These are phyloP conservation scores for Micractinium conductrix DNA, from an alignment of 139 green algal genomes.

Conservation along the genomic window DNA sequence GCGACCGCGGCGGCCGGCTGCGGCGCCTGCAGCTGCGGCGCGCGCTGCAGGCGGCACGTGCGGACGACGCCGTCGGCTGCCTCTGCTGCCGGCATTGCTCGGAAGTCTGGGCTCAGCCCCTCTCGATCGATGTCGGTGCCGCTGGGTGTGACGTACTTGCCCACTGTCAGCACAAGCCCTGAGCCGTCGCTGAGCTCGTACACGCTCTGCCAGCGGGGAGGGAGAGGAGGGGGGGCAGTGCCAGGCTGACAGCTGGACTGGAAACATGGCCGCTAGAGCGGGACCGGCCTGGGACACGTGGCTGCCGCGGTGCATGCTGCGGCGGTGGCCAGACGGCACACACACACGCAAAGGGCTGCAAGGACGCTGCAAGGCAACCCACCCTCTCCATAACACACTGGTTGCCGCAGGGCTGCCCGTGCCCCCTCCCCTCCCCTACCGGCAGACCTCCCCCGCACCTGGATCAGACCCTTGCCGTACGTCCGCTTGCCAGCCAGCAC, in stretches of 20 bases:
- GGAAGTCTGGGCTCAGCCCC: constrained; percentile 77
- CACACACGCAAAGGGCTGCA: no score
- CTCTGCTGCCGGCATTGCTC: background rate
- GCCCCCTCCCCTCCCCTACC: no score
- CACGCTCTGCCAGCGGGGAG: constrained; percentile 54
- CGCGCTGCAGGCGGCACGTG: constrained; percentile 31
- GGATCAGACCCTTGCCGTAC: constrained; percentile 97
- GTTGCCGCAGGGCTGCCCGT: no score
- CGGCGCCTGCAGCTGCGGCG: background rate
- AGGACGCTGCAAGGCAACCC: no score
- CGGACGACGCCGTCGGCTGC: constrained; percentile 17
- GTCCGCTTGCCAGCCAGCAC: constrained; percentile 84
- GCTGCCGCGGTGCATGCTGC: no score
- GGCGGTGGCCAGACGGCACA: no score
- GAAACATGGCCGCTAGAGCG: no score
- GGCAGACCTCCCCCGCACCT: constrained; percentile 52
- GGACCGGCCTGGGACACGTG: no score
- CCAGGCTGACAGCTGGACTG: background rate
- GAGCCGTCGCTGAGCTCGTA: constrained; percentile 94
- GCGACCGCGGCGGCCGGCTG: background rate
- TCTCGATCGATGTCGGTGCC: constrained; percentile 75
- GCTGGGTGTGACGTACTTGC: constrained; percentile 93
- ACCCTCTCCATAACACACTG: no score
- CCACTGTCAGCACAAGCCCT: constrained; percentile 91
- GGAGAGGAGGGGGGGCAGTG: background rate